Evolutionary conservation across 176 grass and related monocot genomes (phyloP), one percentile per base, ranked within the genome.

Genomic region (Rhipidocladum racemiflorum): DNA sequence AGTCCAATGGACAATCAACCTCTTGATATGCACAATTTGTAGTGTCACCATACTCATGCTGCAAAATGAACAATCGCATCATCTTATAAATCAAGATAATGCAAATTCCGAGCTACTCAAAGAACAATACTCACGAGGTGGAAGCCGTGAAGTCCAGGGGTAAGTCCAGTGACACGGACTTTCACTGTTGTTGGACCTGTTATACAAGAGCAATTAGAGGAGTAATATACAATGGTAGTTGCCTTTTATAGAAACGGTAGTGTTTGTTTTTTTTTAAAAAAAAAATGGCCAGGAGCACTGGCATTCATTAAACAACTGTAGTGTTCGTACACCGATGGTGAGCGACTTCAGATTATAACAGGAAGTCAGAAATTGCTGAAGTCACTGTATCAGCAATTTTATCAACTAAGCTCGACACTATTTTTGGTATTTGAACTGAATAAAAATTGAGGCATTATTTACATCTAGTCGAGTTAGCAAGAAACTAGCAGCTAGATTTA

Each of bases 11-110:
- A 17, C 32, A 83, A 49, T 67, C n/a, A 25, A 94, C 95, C 92
- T 79, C 88, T 94, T 28, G 95, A 97, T 85, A 97, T 97, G 90
- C 94, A 97, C 94, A 92, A 83, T 97, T 97, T 14, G 90, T 97
- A 29, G 92, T 97, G 46, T 94, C 94, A 7, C 94, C 94, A 42
- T 87, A 94, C 72, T 97, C 80, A 64, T 94, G 94, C 94, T 97
- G 90, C 71, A 89, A 81, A 44, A 87, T 0, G 16, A 66, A 79
- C 36, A n/a, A 73, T 3, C 3, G 1, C 48, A 32, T 83, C 32
- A 74, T 78, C 18, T 39, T 16, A n/a, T 7, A 14, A 38, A 51
- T 24, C 20, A 78, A 89, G 25, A 60, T 3, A 72, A 29, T 24
- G 15, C 1, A 59, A 46, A 70, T 29, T 53, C 15, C 38, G 6